Conservation (phyloP, 1,284 basidiomycete species). For the Prillingera fragicola region DNA sequence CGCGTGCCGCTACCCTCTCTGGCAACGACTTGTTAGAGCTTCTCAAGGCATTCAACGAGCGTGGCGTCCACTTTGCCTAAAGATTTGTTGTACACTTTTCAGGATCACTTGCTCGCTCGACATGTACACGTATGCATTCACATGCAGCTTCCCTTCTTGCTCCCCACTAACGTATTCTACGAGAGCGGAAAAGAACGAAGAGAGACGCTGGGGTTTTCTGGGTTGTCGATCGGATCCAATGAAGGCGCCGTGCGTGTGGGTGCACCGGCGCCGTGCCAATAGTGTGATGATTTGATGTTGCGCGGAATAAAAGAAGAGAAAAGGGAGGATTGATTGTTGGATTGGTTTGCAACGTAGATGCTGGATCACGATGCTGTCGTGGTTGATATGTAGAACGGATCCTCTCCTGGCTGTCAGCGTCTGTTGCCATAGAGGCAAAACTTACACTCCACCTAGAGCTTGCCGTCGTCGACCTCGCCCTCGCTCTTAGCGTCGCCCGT, state of each 20-base stretch:
- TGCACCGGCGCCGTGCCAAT: constrained; percentile 1
- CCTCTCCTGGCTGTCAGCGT: too few relatives aligned
- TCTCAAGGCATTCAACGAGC: constrained; percentile 72
- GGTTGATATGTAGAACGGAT: not conserved
- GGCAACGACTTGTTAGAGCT: constrained; percentile 77
- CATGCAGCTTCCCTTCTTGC: constrained; percentile 7
- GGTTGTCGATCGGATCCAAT: constrained; percentile 1
- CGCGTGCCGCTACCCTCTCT: constrained; percentile 74
- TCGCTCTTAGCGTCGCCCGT: constrained; percentile 19
- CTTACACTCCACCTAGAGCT: constrained; percentile 8
- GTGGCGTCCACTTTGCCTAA: constrained; percentile 72
- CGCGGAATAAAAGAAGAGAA: not conserved
- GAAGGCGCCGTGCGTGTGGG: too few relatives aligned
- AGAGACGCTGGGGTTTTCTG: not conserved
- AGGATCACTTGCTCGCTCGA: not conserved
- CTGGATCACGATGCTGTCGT: not conserved
- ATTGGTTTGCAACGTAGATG: not conserved
- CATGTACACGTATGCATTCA: constrained; percentile 23
- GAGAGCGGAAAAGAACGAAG: not conserved
- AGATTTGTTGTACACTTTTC: constrained; percentile 10
- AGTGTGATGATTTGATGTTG: not conserved
- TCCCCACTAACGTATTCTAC: not conserved
- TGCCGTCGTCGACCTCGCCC: constrained; percentile 8
- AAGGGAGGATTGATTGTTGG: not conserved
- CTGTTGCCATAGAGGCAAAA: too few relatives aligned